Conservation (phyloP, 805 yeast species). For the Pichia exigua region DNA sequence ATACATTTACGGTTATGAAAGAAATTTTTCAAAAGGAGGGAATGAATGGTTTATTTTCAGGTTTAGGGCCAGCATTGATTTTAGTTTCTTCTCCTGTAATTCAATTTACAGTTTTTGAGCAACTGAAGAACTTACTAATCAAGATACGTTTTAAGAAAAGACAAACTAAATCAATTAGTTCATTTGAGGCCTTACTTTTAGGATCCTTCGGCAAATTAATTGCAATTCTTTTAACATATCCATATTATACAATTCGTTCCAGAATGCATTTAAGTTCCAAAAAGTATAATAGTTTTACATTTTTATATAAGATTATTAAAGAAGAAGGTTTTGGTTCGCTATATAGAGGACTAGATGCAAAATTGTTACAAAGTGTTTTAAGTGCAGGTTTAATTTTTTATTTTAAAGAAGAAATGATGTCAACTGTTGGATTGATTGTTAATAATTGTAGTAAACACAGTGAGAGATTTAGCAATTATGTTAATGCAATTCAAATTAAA, state of each 20-base stretch:
- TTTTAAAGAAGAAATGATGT: slow-evolving; percentile 78
- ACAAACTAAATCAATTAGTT: slow-evolving; percentile 40
- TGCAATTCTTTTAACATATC: slow-evolving; percentile 87
- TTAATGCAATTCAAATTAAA: background rate
- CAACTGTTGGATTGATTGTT: background rate
- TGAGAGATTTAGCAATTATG: background rate
- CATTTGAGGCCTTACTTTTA: slow-evolving; percentile 71
- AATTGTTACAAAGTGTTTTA: slow-evolving; percentile 72
- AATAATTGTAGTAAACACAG: background rate
- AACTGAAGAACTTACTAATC: slow-evolving; percentile 59
- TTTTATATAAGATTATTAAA: slow-evolving; percentile 49
- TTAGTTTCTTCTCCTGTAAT: slow-evolving; percentile 83
- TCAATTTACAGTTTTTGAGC: slow-evolving; percentile 89
- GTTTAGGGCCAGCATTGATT: slow-evolving; percentile 80
- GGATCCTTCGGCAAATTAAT: slow-evolving; percentile 87
- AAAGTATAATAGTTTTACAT: slow-evolving; percentile 29
- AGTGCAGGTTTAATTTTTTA: slow-evolving; percentile 88
- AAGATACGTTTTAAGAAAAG: slow-evolving; percentile 20
- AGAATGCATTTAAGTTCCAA: slow-evolving; percentile 64
- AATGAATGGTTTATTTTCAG: slow-evolving; percentile 63
- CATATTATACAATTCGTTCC: slow-evolving; percentile 82
- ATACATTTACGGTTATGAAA: slow-evolving; percentile 49
- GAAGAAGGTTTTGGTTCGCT: slow-evolving; percentile 72
- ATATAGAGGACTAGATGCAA: slow-evolving; percentile 74
- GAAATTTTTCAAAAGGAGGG: slow-evolving; percentile 71